Evolutionary conservation across 1,284 basidiomycete genomes (phyloP).

Genomic region (Leccinum pseudoinsigne): DNA sequence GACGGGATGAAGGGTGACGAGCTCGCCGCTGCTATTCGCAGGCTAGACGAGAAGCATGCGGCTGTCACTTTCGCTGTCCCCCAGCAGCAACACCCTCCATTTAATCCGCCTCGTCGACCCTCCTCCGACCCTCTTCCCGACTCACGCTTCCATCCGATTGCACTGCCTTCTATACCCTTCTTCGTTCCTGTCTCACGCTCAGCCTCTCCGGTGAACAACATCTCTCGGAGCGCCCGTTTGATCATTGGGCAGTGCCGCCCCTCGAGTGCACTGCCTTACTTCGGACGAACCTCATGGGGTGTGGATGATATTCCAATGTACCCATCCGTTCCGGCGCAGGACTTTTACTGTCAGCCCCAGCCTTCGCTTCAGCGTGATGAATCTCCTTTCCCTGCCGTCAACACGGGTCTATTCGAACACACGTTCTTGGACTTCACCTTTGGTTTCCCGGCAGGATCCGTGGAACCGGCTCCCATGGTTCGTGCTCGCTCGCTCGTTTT

Average conservation of each 20-base stretch:
- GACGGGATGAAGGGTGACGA: conserved; percentile 60
- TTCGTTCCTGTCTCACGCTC: conserved; percentile 34
- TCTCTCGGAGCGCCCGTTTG: conserved; percentile 42
- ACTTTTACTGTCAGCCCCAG: conserved; percentile 7
- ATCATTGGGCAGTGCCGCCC: conserved; percentile 36
- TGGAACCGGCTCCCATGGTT: conserved; percentile 23
- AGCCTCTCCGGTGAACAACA: conserved; percentile 41
- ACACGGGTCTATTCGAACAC: conserved; percentile 50
- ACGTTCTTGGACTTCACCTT: conserved; percentile 36
- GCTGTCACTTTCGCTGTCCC: conserved; percentile 4
- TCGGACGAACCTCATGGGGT: conserved; percentile 28
- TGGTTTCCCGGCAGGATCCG: conserved; percentile 25
- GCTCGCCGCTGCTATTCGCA: conserved; percentile 62
- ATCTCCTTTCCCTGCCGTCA: conserved; percentile 51
- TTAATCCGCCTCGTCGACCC: conserved; percentile 50
- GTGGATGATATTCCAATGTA: conserved; percentile 23
- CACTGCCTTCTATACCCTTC: conserved; percentile 44
- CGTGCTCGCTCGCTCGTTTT: conserved; percentile 9
- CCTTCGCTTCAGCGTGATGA: conserved; percentile 40
- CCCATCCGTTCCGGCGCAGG: conserved; percentile 5
- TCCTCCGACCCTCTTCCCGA: conserved; percentile 67
- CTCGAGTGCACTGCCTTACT: conserved; percentile 31
- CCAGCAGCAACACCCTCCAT: conserved; percentile 15
- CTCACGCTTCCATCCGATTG: conserved; percentile 37
- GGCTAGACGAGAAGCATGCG: conserved; percentile 43